Base-by-base conservation (phyloP, 352 stramenopile species). In the Phytopythium chamaehyphon region DNA sequence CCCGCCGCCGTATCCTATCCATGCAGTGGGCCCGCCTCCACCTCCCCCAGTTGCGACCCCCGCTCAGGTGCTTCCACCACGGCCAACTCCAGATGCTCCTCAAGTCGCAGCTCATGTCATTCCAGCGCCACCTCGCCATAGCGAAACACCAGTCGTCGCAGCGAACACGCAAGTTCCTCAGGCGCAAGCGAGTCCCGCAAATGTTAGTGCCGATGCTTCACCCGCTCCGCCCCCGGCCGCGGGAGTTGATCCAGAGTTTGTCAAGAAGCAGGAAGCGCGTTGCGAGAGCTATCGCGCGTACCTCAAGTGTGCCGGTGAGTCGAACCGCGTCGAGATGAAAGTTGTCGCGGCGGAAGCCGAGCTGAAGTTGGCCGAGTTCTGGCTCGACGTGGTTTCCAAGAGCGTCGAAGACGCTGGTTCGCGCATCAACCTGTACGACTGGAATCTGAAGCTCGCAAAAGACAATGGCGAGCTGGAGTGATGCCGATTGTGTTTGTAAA, bases 371-470 rank as follows among this genome's bases (percentile, higher is more conserved):
- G 75, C 82, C 23, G 82, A 92, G 52, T 83, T 76, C 43, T 92
- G 79, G 78, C 58, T 92, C 12, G 57, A 68, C 16, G 62, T 82
- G 31, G 57, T 77, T 23, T 74, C 74, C 12, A 83, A 83, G 49
- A 83, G 73, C 35, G 62, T 90, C 21, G 76, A 84, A 33, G 79
- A 89, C 50, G 82, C 90, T 16, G 82, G 82, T 24, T 76, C 80
- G 39, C 74, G 82, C 53, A 92, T 88, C 16, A 80, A 92, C 44
- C 53, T 81, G 9, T 80, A 89, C 42, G 82, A 92, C 48, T 92
- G 82, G 82, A 83, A 85, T 50, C 85, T 86, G 23, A 76, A 86
- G 51, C 83, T 82, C 53, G 71, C 80, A 11, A 64, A 57, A 24
- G 66, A 72, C 31, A 54, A 70, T 19, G 46, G 46, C 11, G n/a